Percentiles rank a stretch among this genome's conserved stretches.
These are phyloP conservation scores for Choanephora cucurbitarum DNA, from an alignment of 371 early-diverging fungal species.

Conservation along the genomic window DNA sequence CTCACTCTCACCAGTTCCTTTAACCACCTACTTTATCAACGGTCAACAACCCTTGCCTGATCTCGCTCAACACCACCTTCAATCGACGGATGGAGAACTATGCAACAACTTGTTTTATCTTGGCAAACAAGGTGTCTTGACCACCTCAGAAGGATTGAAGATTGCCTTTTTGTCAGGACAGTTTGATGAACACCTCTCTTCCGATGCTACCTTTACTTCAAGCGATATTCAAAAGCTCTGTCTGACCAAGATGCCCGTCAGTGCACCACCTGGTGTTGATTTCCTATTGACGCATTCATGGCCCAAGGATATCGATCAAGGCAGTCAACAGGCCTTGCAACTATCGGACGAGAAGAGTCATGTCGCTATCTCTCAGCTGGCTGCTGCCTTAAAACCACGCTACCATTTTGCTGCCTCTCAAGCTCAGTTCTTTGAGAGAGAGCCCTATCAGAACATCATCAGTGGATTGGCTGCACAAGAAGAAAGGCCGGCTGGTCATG, in stretches of 20 bases:
- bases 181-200: constrained; percentile 20
- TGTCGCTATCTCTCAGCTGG: constrained; percentile 47
- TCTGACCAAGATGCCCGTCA: constrained; percentile 26
- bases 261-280: constrained; percentile 67
- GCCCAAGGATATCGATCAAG: constrained; percentile 61
- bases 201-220: constrained; percentile 2
- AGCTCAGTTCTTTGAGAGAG: constrained; percentile 77
- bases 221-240: constrained; percentile 27
- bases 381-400: constrained; percentile 69
- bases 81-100: constrained; percentile 69
- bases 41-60: constrained; percentile 66
- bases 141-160: constrained; percentile 71
- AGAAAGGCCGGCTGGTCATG: constrained; percentile 55
- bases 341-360: constrained; percentile 8
- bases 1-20: constrained; percentile 56
- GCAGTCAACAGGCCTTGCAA: constrained; percentile 30
- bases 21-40: constrained; percentile 76
- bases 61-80: constrained; percentile 53
- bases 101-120: constrained; percentile 76
- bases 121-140: constrained; percentile 69
- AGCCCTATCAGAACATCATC: constrained; percentile 73
- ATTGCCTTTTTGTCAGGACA: constrained; percentile 76
- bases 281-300: constrained; percentile 81
- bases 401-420: constrained; percentile 85
- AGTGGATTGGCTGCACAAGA: constrained; percentile 41